Base-by-base conservation (phyloP, 2,329 filamentous ascomycete species). In the Colletotrichum sp. region DNA sequence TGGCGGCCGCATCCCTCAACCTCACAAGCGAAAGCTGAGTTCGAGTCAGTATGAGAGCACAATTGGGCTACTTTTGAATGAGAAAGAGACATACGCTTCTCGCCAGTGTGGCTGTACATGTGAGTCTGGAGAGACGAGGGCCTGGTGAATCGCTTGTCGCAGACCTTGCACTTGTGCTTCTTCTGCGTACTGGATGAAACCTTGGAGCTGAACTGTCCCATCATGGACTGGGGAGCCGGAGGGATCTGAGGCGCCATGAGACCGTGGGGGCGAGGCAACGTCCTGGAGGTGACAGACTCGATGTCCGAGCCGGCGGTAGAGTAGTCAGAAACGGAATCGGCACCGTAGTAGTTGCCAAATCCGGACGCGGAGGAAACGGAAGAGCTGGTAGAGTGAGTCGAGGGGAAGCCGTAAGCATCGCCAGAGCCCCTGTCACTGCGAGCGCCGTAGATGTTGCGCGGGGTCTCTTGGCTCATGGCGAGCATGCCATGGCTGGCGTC, bases 101-200 rank as follows among this genome's bases (percentile, higher is more conserved):
- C 96, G 83, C 96, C 96, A 72, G 96, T 99, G 83, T 99, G 96
- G 86, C 96, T 98, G 87, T 98, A 98, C 95, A 98, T 98, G 84
- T 99, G 96, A 36, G 96, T 99, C 84, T 98, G 96, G 52, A 99
- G 86, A 16, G 96, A 98, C 83, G 96, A 98, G 2, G 96, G 96
- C 71, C 96, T 92, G 3, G 96, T 98, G 85, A 99, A 99, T 59
- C 96, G 93, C 90, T 99, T 98, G 86, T 98, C 96, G 88, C 96
- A 99, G 76, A 99, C 95, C 88, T 98, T 98, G 91, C 96, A 99
- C 89, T 98, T 98, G 88, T 99, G 97, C 90, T 99, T 99, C 92
- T 99, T 99, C 84, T 98, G 96, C 12, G 96, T 97, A 87, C 95
- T 98, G 21, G 95, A 96, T 1, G 96, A 96, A 68, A 98, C 93